These are phyloP conservation scores for Arthroderma sp. DNA, from an alignment of 2,329 filamentous ascomycete genomes.

Conservation along the genomic window DNA sequence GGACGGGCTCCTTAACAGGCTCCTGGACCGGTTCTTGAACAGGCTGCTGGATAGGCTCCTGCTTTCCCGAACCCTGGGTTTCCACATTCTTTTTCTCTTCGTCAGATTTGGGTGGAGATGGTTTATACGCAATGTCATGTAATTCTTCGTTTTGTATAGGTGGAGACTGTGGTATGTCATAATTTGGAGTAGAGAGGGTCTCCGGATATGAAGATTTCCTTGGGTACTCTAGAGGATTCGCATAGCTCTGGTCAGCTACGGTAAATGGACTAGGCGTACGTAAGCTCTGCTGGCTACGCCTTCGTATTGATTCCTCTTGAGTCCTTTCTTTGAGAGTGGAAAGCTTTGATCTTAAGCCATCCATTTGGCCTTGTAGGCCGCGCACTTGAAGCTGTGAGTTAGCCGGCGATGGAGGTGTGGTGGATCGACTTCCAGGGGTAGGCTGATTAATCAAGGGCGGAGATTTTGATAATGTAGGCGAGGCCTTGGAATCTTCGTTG, in stretches of 20 bases:
- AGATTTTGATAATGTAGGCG: constrained; percentile 22
- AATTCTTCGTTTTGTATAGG: not conserved
- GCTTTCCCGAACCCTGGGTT: not conserved
- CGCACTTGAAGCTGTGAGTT: constrained; percentile 62
- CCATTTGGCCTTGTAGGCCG: constrained; percentile 70
- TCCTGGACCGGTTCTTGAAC: not conserved
- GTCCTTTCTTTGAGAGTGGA: constrained; percentile 67
- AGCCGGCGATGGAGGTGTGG: constrained; percentile 47
- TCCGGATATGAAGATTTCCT: not conserved
- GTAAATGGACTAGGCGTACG: constrained; percentile 70
- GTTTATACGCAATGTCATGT: not conserved
- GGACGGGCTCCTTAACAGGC: not conserved
- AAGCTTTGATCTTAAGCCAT: constrained; percentile 72
- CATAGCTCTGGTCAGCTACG: constrained; percentile 51
- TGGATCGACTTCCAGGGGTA: constrained; percentile 25
- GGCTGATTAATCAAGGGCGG: not conserved
- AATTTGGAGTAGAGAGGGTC: not conserved
- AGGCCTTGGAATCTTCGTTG: constrained; percentile 17
- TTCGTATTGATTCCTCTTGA: constrained; percentile 63
- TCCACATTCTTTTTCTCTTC: not conserved
- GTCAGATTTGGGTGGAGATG: not conserved
- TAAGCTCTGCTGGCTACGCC: constrained; percentile 63
- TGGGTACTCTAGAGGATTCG: constrained; percentile 20
- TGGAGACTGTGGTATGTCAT: not conserved
- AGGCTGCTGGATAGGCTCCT: not conserved